A percentile compares a stretch with the other conserved stretches of the same genome.
phyloP scores from a whole-genome alignment of 441 rosid genomes.

The Isatis lusitanica region DNA sequence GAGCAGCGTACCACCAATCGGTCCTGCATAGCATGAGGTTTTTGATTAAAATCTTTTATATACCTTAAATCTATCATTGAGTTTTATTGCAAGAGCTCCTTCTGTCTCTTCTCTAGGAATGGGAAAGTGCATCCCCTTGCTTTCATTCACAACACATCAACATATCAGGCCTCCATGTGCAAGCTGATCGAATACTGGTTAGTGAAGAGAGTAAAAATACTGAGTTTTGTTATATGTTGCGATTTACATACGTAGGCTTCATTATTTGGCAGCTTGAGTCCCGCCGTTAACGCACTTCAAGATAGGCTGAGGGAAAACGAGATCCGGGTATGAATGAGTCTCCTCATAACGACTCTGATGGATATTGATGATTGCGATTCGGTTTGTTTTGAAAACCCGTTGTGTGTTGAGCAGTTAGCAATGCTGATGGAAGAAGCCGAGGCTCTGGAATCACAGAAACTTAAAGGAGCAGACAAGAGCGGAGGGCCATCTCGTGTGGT shows the following conservation, averaged over 20 bases:
- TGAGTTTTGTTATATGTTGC: not conserved
- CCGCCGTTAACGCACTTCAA: conserved; percentile 83
- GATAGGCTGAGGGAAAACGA: conserved; percentile 85
- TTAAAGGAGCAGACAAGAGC: conserved; percentile 44
- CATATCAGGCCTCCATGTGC: conserved; percentile 96
- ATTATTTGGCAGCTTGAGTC: conserved; percentile 72
- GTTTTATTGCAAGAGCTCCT: not conserved
- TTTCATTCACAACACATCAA: conserved; percentile 87
- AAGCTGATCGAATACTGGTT: conserved; percentile 93
- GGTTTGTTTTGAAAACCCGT: not conserved
- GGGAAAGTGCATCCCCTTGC: conserved; percentile 89
- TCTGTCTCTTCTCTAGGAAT: conserved; percentile 40
- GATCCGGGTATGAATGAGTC: conserved; percentile 62
- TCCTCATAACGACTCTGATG: not conserved
- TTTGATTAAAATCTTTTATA: not conserved
- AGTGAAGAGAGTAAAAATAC: conserved; percentile 30
- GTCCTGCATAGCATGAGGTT: conserved; percentile 74
- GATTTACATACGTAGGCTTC: conserved; percentile 9
- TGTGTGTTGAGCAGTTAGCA: conserved; percentile 49
- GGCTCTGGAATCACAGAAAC: conserved; percentile 53
- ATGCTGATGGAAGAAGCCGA: conserved; percentile 63
- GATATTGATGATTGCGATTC: not conserved
- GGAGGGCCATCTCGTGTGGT: conserved; percentile 42
- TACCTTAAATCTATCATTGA: conserved; percentile 10
- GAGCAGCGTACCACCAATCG: conserved; percentile 82